Percentiles rank a stretch among this genome's conserved stretches.
phyloP scores from a whole-genome alignment of 495 filamentous ascomycete genomes.

The Daldinia grandis region DNA sequence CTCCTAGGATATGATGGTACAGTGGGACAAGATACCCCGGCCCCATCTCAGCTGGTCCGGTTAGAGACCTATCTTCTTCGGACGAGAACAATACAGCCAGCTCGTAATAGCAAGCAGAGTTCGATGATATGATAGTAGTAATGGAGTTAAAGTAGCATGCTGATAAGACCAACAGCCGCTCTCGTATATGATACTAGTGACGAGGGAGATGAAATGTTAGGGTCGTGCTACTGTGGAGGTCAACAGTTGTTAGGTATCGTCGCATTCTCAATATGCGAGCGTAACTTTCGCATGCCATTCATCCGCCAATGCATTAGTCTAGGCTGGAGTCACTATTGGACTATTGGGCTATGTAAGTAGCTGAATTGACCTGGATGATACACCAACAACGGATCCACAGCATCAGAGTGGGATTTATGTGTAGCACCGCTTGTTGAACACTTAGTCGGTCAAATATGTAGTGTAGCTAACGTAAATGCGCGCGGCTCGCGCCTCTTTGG shows the following conservation, averaged over 20 bases:
- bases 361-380: slow-evolving; percentile 22
- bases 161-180: background rate
- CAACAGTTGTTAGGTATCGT: slow-evolving; percentile 3
- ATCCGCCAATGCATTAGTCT: slow-evolving; percentile 21
- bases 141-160: background rate
- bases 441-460: slow-evolving; percentile 30
- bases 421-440: slow-evolving; percentile 9
- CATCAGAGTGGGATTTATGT: slow-evolving; percentile 22
- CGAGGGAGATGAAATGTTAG: slow-evolving; percentile 11
- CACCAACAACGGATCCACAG: slow-evolving; percentile 21
- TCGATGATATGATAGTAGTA: background rate
- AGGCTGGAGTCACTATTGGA: slow-evolving; percentile 26
- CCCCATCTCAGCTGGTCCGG: background rate
- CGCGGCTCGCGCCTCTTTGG: background rate
- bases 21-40: slow-evolving; percentile 22
- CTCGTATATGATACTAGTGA: background rate
- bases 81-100: background rate
- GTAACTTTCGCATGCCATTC: slow-evolving; percentile 18
- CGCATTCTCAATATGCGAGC: slow-evolving; percentile 31
- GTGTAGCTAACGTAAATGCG: slow-evolving; percentile 9
- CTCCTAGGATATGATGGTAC: slow-evolving; percentile 22
- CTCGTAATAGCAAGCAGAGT: background rate
- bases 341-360: too few species aligned
- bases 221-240: background rate
- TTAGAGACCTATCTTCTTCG: background rate